Conservation (phyloP, 495 filamentous ascomycete genomes). For the Clohesyomyces aquaticus region DNA sequence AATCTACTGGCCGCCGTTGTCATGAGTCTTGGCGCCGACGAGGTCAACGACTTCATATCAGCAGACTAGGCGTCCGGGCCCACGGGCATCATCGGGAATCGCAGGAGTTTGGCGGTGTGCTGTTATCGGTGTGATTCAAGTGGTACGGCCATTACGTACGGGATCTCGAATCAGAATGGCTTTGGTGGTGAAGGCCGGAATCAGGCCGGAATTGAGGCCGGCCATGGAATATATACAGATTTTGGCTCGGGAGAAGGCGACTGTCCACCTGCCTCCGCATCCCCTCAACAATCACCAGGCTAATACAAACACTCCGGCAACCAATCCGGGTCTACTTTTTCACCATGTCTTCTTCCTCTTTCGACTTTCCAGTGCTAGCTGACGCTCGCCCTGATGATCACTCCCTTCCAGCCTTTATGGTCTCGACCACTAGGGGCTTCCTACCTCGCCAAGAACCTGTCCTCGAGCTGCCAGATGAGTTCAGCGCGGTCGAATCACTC, state of each 20-base stretch:
- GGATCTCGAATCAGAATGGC: constrained; percentile 13
- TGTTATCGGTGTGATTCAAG: constrained; percentile 12
- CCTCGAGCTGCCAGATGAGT: constrained; percentile 65
- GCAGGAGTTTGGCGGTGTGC: constrained; percentile 12
- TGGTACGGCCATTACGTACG: constrained; percentile 40
- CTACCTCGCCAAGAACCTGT: constrained; percentile 67
- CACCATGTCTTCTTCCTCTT: constrained; percentile 45
- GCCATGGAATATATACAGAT: constrained; percentile 56
- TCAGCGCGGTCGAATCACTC: constrained; percentile 68
- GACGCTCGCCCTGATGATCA: constrained; percentile 62
- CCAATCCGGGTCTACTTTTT: not conserved
- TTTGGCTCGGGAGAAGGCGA: constrained; percentile 9
- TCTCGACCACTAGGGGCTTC: constrained; percentile 82
- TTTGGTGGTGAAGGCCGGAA: constrained; percentile 58
- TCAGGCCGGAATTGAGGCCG: constrained; percentile 51
- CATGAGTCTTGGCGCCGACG: constrained; percentile 27
- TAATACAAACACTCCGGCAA: not conserved
- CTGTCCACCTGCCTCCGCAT: not conserved
- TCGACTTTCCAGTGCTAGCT: constrained; percentile 56
- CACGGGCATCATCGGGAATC: constrained; percentile 18
- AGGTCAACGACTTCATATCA: not conserved
- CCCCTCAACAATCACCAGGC: not conserved
- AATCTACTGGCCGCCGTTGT: constrained; percentile 16
- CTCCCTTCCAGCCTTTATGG: constrained; percentile 75
- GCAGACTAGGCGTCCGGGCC: not conserved